Evolutionary conservation across 2,329 filamentous ascomycete species (phyloP).

Genomic region (Chrysosporium queenslandicum): DNA sequence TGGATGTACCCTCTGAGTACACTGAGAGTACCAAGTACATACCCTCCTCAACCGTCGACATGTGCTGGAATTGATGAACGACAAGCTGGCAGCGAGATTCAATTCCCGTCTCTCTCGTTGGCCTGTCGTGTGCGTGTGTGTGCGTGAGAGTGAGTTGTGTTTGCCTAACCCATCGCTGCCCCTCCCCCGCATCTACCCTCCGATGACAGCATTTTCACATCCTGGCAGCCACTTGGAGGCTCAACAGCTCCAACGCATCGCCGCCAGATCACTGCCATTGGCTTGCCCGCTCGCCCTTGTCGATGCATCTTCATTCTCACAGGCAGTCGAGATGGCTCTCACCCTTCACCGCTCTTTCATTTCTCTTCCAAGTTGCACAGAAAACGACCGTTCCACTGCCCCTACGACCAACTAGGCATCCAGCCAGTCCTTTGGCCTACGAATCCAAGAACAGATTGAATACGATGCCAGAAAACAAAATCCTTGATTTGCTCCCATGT

Average conservation of each 20-base stretch:
- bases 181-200: neutral
- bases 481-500: neutral
- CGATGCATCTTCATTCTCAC: neutral
- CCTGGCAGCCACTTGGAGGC: neutral
- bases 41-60: neutral
- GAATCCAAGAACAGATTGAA: too few relatives aligned
- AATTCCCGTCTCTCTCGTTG: too few relatives aligned
- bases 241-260: neutral
- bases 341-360: constrained; percentile 9
- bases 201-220: neutral
- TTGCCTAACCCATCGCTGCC: neutral
- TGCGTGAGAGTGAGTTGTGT: too few relatives aligned
- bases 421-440: too few relatives aligned
- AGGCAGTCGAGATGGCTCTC: neutral
- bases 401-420: neutral
- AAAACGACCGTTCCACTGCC: neutral
- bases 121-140: too few relatives aligned
- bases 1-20: neutral
- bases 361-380: neutral
- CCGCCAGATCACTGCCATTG: neutral
- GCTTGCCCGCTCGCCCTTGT: neutral
- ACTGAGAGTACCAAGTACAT: neutral
- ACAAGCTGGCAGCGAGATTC: too few relatives aligned
- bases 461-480: too few relatives aligned
- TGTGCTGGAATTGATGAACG: too few relatives aligned